Conservation (phyloP, 768 basidiomycete species). For the Hirschioporus abietinus region DNA sequence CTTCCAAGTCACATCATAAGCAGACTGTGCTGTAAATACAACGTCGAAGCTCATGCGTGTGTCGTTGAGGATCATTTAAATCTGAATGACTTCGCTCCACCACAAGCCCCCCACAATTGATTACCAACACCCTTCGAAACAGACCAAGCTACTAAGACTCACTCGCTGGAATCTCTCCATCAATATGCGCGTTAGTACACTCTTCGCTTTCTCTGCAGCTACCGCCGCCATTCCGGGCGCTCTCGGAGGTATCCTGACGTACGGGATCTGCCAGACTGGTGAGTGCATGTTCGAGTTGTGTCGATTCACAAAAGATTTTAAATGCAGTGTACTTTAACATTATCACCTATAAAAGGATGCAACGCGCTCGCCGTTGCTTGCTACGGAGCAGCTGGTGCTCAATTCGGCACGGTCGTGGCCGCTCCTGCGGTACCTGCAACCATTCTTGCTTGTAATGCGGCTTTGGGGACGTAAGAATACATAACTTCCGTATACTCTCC, state of each 20-base stretch:
- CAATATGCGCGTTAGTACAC: background rate
- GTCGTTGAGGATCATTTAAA: no score
- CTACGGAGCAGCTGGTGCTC: slow-evolving; percentile 36
- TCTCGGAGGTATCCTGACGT: slow-evolving; percentile 30
- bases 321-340: no score
- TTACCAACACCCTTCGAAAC: no score
- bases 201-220: background rate
- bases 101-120: no score
- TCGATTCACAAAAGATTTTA: no score
- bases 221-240: slow-evolving; percentile 2
- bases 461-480: slow-evolving; percentile 33
- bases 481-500: no score
- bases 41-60: no score
- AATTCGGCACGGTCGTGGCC: slow-evolving; percentile 38
- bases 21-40: no score
- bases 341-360: slow-evolving; percentile 28
- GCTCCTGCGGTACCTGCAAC: slow-evolving; percentile 29
- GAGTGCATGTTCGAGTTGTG: background rate
- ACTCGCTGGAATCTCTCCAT: no score
- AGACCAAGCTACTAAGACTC: no score
- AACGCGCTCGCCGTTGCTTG: slow-evolving; percentile 36
- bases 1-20: no score
- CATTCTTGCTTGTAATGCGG: slow-evolving; percentile 37
- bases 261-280: slow-evolving; percentile 40
- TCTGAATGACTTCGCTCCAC: no score